Evolutionary conservation across 2,329 filamentous ascomycete species (phyloP), one percentile per base, ranked within the genome.

Genomic region (Dendrostoma leiphaemia): DNA sequence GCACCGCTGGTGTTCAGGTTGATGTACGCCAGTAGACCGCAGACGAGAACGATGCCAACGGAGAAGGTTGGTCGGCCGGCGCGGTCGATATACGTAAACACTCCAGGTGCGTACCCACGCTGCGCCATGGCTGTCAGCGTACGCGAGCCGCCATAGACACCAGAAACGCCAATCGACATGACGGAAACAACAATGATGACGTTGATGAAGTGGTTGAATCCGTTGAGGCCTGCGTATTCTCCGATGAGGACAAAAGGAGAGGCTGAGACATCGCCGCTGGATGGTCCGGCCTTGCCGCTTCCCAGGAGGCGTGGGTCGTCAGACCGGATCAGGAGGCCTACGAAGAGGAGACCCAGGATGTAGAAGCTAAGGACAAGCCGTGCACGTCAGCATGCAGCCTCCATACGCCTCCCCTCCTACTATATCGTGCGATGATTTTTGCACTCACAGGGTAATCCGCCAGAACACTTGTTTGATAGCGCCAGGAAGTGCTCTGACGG

Each of bases 391-490:
- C n/a, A n/a, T n/a, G n/a, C n/a, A n/a, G n/a, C n/a, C n/a, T n/a
- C n/a, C n/a, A n/a, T n/a, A n/a, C n/a, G n/a, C n/a, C n/a, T n/a
- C n/a, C n/a, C n/a, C n/a, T n/a, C n/a, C n/a, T n/a, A n/a, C n/a
- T n/a, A n/a, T n/a, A n/a, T n/a, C n/a, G n/a, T n/a, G n/a, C n/a
- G n/a, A n/a, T n/a, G n/a, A n/a, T n/a, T n/a, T n/a, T n/a, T n/a
- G n/a, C n/a, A n/a, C n/a, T n/a, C n/a, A n/a, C n/a, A 81, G 65
- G 0, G 75, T 79, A 56, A 82, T 81, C 60, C 79, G 77, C 78
- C 79, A 82, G 55, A 82, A 82, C 29, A 82, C 89, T 66, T 95
- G 91, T 74, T 94, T 95, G 63, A 93, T 86, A 5, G 91, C 91
- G 2, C 84, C 85, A 0, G 91, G 91, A 1, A 96, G 79, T 0